These are phyloP conservation scores for Otatea glauca DNA, from an alignment of 176 grass and related monocot species.

Conservation along the genomic window DNA sequence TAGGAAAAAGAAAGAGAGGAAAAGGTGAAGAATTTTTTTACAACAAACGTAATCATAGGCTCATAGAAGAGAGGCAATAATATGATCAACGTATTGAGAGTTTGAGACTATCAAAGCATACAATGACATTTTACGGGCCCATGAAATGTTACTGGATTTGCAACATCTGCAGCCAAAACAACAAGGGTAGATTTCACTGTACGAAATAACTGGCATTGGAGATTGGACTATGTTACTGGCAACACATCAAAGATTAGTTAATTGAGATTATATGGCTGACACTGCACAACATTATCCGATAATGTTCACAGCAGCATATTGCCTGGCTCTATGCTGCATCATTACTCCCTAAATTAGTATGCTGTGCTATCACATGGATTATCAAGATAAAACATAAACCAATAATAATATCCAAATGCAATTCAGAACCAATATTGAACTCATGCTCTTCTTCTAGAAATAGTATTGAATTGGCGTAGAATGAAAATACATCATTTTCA, in stretches of 20 bases:
- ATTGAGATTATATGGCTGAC: constrained; percentile 1
- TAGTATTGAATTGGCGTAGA: no score
- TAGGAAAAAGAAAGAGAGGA: not conserved
- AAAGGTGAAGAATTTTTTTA: not conserved
- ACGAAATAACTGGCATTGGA: no score
- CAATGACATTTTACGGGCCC: not conserved
- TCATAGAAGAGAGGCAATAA: not conserved
- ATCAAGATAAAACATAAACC: constrained; percentile 18
- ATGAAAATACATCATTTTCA: constrained; percentile 45
- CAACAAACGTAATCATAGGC: not conserved
- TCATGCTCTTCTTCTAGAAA: constrained; percentile 5
- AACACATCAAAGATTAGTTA: not conserved
- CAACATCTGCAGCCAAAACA: constrained; percentile 22
- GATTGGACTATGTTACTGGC: not conserved
- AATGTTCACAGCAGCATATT: not conserved
- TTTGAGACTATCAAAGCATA: not conserved
- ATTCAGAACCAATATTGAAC: not conserved
- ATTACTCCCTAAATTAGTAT: constrained; percentile 24
- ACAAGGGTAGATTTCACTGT: constrained; percentile 17
- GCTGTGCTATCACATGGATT: not conserved
- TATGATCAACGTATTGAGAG: constrained; percentile 10
- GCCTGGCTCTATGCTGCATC: not conserved
- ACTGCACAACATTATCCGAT: not conserved
- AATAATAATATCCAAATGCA: no score
- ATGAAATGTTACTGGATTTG: constrained; percentile 11